Conservation (phyloP, 805 yeast genomes). For the Barnettozyma salicaria region DNA sequence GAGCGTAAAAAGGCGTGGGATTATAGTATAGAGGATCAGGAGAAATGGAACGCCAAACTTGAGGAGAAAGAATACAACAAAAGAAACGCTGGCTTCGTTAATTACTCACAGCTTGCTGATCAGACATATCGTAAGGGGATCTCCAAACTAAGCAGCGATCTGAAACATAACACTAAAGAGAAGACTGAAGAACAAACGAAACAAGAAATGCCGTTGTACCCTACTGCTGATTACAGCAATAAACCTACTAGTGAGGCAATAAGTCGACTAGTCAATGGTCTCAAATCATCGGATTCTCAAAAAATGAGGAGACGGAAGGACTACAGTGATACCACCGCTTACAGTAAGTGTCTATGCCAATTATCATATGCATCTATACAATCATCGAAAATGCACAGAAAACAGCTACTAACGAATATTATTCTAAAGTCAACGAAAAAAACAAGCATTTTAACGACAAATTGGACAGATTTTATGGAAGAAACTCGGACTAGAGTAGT, state of each 20-base stretch:
- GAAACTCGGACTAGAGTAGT: constrained; percentile 14
- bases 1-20: constrained; percentile 44
- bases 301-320: constrained; percentile 36
- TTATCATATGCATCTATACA: too few relatives aligned
- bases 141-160: constrained; percentile 31
- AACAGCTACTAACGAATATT: constrained; percentile 27
- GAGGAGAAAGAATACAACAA: constrained; percentile 26
- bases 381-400: too few relatives aligned
- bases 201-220: too few relatives aligned
- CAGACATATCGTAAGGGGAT: constrained; percentile 53
- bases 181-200: constrained; percentile 20
- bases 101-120: constrained; percentile 52
- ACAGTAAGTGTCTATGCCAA: constrained; percentile 26
- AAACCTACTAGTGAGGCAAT: constrained; percentile 35
- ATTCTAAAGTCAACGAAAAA: constrained; percentile 57
- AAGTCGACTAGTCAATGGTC: constrained; percentile 27
- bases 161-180: constrained; percentile 38
- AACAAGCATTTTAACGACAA: constrained; percentile 71
- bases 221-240: constrained; percentile 26
- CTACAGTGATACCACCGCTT: constrained; percentile 29
- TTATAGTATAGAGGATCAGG: constrained; percentile 59
- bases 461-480: constrained; percentile 50
- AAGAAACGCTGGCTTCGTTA: constrained; percentile 37
- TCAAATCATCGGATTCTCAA: constrained; percentile 22
- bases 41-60: constrained; percentile 49